Percentiles rank a stretch among this genome's conserved stretches.
Evolutionary conservation across 306 rosid species (phyloP).

Genomic region (Trichosanthes cucumerina): DNA sequence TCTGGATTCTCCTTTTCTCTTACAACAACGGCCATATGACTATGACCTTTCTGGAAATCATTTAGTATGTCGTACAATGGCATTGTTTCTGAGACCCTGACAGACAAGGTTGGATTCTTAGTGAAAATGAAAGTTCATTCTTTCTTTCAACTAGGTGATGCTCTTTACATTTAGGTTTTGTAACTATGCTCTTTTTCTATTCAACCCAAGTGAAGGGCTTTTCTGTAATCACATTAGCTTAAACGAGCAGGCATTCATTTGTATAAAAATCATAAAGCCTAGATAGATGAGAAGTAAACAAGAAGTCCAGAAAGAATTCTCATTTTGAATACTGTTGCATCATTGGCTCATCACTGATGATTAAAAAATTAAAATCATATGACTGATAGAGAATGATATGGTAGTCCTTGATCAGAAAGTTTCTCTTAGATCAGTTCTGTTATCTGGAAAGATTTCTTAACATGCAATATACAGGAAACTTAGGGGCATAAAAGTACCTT

Average conservation of each 20-base stretch:
- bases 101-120: background rate
- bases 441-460: background rate
- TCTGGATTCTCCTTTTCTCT: slow-evolving; percentile 27
- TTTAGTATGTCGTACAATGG: slow-evolving; percentile 72
- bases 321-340: background rate
- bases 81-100: slow-evolving; percentile 58
- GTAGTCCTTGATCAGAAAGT: background rate
- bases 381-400: background rate
- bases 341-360: background rate
- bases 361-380: background rate
- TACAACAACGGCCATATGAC: slow-evolving; percentile 77
- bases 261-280: background rate
- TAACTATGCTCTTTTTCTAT: background rate
- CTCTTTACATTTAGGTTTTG: background rate
- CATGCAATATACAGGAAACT: background rate
- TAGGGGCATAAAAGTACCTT: slow-evolving; percentile 25
- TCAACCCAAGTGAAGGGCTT: background rate
- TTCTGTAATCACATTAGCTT: background rate
- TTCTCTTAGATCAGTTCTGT: background rate
- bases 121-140: background rate
- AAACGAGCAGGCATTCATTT: background rate
- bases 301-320: background rate
- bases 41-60: slow-evolving; percentile 78
- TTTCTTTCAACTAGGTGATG: background rate
- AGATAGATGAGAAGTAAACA: background rate